Evolutionary conservation across 2,329 filamentous ascomycete species (phyloP), one percentile per base, ranked within the genome.

Genomic region (Botryotinia convoluta): DNA sequence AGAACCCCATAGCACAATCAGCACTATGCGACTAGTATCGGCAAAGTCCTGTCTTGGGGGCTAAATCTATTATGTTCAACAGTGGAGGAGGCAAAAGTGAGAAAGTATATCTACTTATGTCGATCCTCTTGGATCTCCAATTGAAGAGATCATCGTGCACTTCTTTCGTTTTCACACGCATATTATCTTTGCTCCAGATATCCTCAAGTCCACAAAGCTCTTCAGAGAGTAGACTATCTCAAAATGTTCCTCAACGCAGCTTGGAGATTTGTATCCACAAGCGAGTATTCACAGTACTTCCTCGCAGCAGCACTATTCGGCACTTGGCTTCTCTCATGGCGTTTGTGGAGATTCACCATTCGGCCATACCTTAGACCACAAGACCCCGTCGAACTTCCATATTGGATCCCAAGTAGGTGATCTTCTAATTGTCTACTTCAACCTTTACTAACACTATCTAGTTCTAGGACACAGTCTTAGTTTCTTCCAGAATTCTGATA

Each of bases 381-480:
- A n/a, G 37, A 51, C 7, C 72, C 72, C 4, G 54, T 51, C 32
- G 72, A 69, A 35, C 57, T 73, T 26, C 72, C 72, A 22, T 73
- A 73, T n/a, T 73, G 64, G 64, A 69, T 73, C 14, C 72, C 72
- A 70, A 29, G 72, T 73, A 70, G 42, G 72, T 29, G 4, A 44
- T 44, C 29, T n/a, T 35, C 35, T 7, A 4, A 20, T 8, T 22
- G 2, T 9, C 7, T 42, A 32, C 12, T n/a, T 16, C 9, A n/a
- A 29, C 6, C 6, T 61, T 37, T 39, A 51, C 32, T 71, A 32
- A 64, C 26, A 8, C 32, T 26, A 71, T 18, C 7, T 64, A 63
- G 59, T 57, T 42, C 29, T 57, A 14, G 69, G 54, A 22, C 45
- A 64, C 26, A 51, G 39, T 42, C n/a, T 64, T 29, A 63, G 60